phyloP scores from a whole-genome alignment of 1,139 yeast species.

The Kodamaea sp. region DNA sequence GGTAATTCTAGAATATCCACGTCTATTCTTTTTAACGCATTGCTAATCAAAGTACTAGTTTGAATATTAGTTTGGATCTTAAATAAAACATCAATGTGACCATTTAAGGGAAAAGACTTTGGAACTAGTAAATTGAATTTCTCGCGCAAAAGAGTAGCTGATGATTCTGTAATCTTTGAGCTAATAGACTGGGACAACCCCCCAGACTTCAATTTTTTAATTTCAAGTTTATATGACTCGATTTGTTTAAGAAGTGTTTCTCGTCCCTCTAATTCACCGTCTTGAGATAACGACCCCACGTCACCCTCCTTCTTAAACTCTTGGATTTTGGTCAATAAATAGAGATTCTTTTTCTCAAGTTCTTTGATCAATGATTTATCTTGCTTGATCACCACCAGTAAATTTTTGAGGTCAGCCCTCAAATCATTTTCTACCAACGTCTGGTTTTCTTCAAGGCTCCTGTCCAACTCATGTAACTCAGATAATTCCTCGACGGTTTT shows the following conservation, averaged over 20 bases:
- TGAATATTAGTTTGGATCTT: conserved; percentile 2
- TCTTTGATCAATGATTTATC: conserved; percentile 29
- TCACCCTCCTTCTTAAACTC: conserved; percentile 4
- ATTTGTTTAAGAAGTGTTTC: conserved; percentile 10
- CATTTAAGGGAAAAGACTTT: not conserved
- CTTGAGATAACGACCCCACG: not conserved
- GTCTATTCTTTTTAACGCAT: not conserved
- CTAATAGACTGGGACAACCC: conserved; percentile 13
- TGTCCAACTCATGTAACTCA: conserved; percentile 59
- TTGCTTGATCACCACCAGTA: conserved; percentile 28
- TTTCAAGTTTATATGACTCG: conserved; percentile 20
- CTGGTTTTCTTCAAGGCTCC: conserved; percentile 63
- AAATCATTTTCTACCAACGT: conserved; percentile 57
- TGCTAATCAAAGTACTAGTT: not conserved
- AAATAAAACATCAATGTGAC: conserved; percentile 5
- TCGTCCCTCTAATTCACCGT: not conserved
- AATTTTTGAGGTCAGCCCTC: conserved; percentile 39
- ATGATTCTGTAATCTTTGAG: conserved; percentile 12
- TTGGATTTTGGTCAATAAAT: conserved; percentile 21
- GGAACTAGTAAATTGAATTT: conserved; percentile 2
- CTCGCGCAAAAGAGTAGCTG: conserved; percentile 12
- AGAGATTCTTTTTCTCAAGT: conserved; percentile 33
- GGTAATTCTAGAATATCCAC: not conserved
- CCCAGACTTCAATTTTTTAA: conserved; percentile 15
- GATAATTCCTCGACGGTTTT: conserved; percentile 56